Conservation (phyloP, 345 rosid species). For the Iberis pinnata region DNA sequence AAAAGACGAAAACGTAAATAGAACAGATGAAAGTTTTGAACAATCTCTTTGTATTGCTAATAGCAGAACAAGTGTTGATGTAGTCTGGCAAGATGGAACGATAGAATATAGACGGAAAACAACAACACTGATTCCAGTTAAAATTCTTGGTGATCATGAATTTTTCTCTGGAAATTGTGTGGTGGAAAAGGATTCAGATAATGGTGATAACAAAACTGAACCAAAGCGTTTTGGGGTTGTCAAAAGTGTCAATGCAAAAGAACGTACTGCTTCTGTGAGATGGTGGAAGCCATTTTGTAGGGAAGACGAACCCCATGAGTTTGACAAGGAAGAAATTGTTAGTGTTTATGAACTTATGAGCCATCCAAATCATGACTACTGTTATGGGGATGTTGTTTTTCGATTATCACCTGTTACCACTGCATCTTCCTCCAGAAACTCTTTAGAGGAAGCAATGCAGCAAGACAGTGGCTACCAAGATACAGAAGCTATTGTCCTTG, state of each 20-base stretch:
- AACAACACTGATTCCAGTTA: constrained; percentile 68
- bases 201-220: constrained; percentile 52
- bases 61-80: constrained; percentile 65
- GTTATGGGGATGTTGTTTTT: constrained; percentile 88
- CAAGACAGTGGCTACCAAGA: constrained; percentile 31
- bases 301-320: constrained; percentile 80
- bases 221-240: constrained; percentile 75
- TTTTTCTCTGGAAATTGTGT: constrained; percentile 87
- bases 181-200: constrained; percentile 81
- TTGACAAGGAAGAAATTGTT: constrained; percentile 78
- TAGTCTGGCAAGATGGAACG: constrained; percentile 89
- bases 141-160: constrained; percentile 97
- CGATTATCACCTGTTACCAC: constrained; percentile 59
- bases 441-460: constrained; percentile 33
- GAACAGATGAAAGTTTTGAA: constrained; percentile 85
- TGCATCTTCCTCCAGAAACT: constrained; percentile 31
- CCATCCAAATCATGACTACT: constrained; percentile 94
- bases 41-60: constrained; percentile 65
- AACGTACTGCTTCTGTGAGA: constrained; percentile 74
- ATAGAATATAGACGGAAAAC: constrained; percentile 46
- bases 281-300: constrained; percentile 73
- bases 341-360: constrained; percentile 93
- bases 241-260: constrained; percentile 86
- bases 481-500: constrained; percentile 30
- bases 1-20: constrained; percentile 71